A percentile compares a stretch with the other conserved stretches of the same genome.
These are phyloP conservation scores for Thermomucor indicae-seudaticae DNA, from an alignment of 371 early-diverging fungal genomes.

Conservation along the genomic window DNA sequence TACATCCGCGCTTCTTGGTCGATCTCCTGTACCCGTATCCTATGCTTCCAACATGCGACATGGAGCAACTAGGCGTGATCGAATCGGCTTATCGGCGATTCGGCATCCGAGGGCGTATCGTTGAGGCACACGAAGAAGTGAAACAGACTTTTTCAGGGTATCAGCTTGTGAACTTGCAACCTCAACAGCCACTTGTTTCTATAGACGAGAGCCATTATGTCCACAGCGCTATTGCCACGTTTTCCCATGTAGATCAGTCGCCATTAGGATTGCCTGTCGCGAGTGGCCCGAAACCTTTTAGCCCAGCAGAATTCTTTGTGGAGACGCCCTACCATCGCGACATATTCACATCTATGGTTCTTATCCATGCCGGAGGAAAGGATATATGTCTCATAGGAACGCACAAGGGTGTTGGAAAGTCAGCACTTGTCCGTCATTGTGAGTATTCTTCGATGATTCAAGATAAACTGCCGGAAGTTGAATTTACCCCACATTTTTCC, in stretches of 20 bases:
- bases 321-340: slow-evolving; percentile 67
- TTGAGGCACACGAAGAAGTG: slow-evolving; percentile 41
- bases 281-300: slow-evolving; percentile 49
- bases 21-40: slow-evolving; percentile 70
- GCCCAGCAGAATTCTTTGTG: slow-evolving; percentile 61
- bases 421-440: slow-evolving; percentile 65
- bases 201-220: slow-evolving; percentile 28
- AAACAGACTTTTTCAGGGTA: slow-evolving; percentile 60
- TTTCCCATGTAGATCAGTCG: slow-evolving; percentile 28
- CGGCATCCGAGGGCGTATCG: slow-evolving; percentile 46
- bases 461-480: background rate
- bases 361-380: slow-evolving; percentile 60
- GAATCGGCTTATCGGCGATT: slow-evolving; percentile 72
- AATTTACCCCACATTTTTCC: slow-evolving; percentile 3
- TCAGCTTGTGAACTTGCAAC: slow-evolving; percentile 35
- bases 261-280: slow-evolving; percentile 34
- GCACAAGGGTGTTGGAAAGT: slow-evolving; percentile 76
- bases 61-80: slow-evolving; percentile 62
- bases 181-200: slow-evolving; percentile 15
- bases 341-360: slow-evolving; percentile 61
- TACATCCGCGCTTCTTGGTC: slow-evolving; percentile 55
- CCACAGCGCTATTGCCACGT: slow-evolving; percentile 40
- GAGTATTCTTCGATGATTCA: slow-evolving; percentile 2
- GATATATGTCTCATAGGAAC: slow-evolving; percentile 75
- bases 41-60: slow-evolving; percentile 55